Base-by-base conservation (phyloP, 2,329 filamentous ascomycete genomes). In the Chaetomiaceae sp. region DNA sequence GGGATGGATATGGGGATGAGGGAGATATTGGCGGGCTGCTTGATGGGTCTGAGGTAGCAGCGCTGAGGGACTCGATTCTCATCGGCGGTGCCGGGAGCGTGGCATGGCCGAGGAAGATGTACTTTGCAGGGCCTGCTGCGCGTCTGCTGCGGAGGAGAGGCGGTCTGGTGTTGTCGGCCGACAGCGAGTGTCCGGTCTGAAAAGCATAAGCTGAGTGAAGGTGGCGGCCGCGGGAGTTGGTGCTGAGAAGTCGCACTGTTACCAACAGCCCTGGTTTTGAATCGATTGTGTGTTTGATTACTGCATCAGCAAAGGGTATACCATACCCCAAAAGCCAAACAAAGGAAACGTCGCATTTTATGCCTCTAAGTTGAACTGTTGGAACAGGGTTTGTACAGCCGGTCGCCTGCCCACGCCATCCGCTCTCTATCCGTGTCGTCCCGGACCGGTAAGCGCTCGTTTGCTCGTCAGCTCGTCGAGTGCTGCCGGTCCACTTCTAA, bases 341-440 rank as follows among this genome's bases (percentile, higher is more conserved):
- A 51, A 54, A 55, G 17, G 37, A 59, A 56, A 59, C 20, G 37
- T 56, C 46, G 51, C 45, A 52, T 59, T 54, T 48, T 51, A 54
- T 59, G 57, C 44, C 51, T 57, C 55, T 57, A 59, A 51, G 31
- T 48, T 51, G 38, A 31, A 55, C 29, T 54, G 27, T 17, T 54
- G 22, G 46, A 46, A 57, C 57, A 55, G 42, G 46, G 40, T 53
- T 59, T 59, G 44, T 59, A 59, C 54, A 59, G 49, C 51, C 51
- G 38, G 23, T 33, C 38, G 34, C 45, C 44, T 42, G 31, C 43
- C 11, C 53, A 34, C 36, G 15, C 44, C 20, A 33, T 44, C 47
- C 33, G 19, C 29, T 47, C 29, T 56, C 47, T 49, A 29, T 47
- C 46, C 39, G 34, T n/a, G 6, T 34, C 38, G 15, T 38, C 25